These are phyloP conservation scores for Saccharomycopsis sp. DNA, from an alignment of 805 yeast species.

Conservation along the genomic window DNA sequence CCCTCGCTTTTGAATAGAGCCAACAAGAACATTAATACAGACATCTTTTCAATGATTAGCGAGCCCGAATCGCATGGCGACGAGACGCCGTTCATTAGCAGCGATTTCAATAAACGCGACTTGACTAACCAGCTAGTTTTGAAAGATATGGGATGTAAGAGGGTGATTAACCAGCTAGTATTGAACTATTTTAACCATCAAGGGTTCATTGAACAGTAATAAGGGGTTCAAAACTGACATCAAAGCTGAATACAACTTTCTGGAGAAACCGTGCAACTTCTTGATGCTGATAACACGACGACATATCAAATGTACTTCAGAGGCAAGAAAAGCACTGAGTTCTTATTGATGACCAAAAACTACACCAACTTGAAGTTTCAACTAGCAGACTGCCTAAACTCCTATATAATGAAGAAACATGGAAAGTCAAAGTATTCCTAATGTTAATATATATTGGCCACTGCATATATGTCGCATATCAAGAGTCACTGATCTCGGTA, in stretches of 20 bases:
- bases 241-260: conserved; percentile 25
- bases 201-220: conserved; percentile 51
- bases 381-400: conserved; percentile 14
- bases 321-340: neutral
- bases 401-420: conserved; percentile 8
- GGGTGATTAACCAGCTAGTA: conserved; percentile 27
- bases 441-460: too few relatives aligned
- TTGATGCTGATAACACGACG: neutral
- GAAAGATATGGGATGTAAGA: conserved; percentile 13
- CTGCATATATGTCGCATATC: too few relatives aligned
- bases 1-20: conserved; percentile 3
- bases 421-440: conserved; percentile 7
- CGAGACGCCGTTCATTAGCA: conserved; percentile 4
- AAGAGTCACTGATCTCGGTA: too few relatives aligned
- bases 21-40: neutral
- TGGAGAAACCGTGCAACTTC: neutral
- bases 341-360: conserved; percentile 3
- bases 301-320: neutral
- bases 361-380: conserved; percentile 8
- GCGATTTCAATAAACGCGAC: neutral
- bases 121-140: conserved; percentile 1
- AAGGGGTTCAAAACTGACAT: conserved; percentile 46
- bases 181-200: conserved; percentile 49
- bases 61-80: neutral
- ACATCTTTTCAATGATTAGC: neutral